Evolutionary conservation across 441 rosid genomes (phyloP), one percentile per base, ranked within the genome.

Genomic region (Geranium incanum): DNA sequence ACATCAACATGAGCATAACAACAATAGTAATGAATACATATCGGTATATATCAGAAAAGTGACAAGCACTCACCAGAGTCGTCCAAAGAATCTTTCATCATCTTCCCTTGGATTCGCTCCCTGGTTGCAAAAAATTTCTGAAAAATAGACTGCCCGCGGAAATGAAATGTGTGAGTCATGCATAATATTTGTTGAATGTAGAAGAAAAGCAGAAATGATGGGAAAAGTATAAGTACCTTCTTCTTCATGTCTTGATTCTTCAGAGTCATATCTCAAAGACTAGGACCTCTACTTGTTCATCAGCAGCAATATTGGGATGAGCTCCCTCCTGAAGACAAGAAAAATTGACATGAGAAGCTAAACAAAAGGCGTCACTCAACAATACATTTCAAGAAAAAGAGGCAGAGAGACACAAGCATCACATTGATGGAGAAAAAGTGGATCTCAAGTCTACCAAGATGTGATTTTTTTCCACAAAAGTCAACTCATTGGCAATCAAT

Each of bases 231-330:
- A 12, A 66, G 69, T 38, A 78, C 81, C 83, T 86, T 81, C 77
- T 77, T 80, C 73, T 70, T 68, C 69, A 60, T 71, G 38, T 76
- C 82, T 74, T 72, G 84, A 76, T 79, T 81, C 81, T 50, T 78
- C 19, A 75, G 43, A 38, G 78, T 76, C 84, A 72, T 73, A 52
- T 71, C 77, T 65, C 19, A 6, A 11, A 60, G 33, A 60, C 36
- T 19, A 67, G 38, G 75, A 45, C 72, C 33, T 36, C 68, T 36
- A 21, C 19, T 19, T 68, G 63, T 18, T 79, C 78, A 73, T 75
- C 66, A 73, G 71, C 66, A 73, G 71, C 67, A 68, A 50, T 12
- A 28, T 28, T 28, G 33, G 33, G 33, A 28, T 28, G 33, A 0
- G 33, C 33, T 28, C 15, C 33, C 66, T 62, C 11, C 66, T 62